phyloP scores from a whole-genome alignment of 208 protist species.

The Trypanosoma platydactyli region DNA sequence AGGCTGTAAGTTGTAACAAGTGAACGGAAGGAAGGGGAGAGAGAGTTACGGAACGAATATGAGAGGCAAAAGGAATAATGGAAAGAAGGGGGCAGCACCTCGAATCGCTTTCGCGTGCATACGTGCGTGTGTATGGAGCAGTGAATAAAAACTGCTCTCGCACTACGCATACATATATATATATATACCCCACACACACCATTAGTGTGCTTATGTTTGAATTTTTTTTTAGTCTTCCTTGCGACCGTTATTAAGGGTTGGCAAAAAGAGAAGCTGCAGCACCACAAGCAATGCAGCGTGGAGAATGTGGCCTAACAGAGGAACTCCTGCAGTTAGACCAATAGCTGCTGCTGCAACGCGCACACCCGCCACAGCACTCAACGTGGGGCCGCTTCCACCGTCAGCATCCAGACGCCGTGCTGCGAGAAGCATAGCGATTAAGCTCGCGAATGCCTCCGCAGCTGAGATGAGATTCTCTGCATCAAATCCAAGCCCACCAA shows the following conservation, averaged over 20 bases:
- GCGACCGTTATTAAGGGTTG: neutral
- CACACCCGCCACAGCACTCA: neutral
- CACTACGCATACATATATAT: slow-evolving; percentile 3
- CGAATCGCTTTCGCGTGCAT: neutral
- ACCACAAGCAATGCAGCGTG: neutral
- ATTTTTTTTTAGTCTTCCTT: slow-evolving; percentile 9
- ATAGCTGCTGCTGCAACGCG: slow-evolving; percentile 6
- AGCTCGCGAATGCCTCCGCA: slow-evolving; percentile 48
- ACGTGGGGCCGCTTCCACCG: neutral
- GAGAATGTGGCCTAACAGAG: slow-evolving; percentile 1
- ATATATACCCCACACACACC: neutral
- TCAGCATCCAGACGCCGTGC: slow-evolving; percentile 41
- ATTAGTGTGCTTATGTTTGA: neutral
- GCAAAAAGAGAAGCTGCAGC: slow-evolving; percentile 3
- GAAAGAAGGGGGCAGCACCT: neutral
- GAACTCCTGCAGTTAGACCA: neutral
- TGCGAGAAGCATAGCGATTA: slow-evolving; percentile 44
- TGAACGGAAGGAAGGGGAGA: neutral
- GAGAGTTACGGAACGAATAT: neutral
- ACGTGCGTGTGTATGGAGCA: slow-evolving; percentile 2
- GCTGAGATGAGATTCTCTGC: slow-evolving; percentile 40
- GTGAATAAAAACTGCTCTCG: neutral
- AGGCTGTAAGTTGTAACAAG: neutral
- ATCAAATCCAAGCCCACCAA: slow-evolving; percentile 60
- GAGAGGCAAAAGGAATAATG: neutral